A percentile compares a stretch with the other conserved stretches of the same genome.
These are phyloP conservation scores for Pisolithus marmoratus DNA, from an alignment of 768 basidiomycete species.

Conservation along the genomic window DNA sequence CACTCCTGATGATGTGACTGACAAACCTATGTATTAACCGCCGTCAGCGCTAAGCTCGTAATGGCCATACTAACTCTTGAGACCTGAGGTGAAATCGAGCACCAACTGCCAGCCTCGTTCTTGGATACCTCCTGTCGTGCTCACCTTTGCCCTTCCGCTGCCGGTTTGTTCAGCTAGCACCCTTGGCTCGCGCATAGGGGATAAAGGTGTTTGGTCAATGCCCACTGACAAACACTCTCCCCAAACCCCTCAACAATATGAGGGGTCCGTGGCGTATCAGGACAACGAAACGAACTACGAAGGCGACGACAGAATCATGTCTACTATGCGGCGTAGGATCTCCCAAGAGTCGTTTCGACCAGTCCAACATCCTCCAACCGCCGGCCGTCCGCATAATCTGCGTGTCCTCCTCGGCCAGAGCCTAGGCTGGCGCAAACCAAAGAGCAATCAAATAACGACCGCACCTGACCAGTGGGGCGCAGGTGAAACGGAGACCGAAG, in stretches of 20 bases:
- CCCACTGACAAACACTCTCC: not conserved
- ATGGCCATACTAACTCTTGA: too few species aligned
- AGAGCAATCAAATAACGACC: slow-evolving; percentile 51
- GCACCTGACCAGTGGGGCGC: slow-evolving; percentile 53
- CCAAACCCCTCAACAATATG: slow-evolving; percentile 1
- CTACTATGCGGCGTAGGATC: slow-evolving; percentile 18
- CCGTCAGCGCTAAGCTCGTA: too few species aligned
- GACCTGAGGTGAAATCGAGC: too few species aligned
- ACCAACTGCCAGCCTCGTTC: too few species aligned
- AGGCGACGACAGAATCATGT: slow-evolving; percentile 9
- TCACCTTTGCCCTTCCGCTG: too few species aligned
- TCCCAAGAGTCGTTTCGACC: slow-evolving; percentile 13
- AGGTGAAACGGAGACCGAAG: slow-evolving; percentile 76
- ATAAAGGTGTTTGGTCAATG: not conserved
- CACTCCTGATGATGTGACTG: too few species aligned
- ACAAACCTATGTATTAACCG: too few species aligned
- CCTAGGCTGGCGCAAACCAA: slow-evolving; percentile 31
- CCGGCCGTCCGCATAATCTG: slow-evolving; percentile 14
- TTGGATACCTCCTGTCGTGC: too few species aligned
- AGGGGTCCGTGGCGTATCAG: not conserved
- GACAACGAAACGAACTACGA: slow-evolving; percentile 3
- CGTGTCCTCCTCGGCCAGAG: slow-evolving; percentile 22
- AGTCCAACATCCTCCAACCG: slow-evolving; percentile 7
- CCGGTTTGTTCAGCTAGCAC: not conserved
- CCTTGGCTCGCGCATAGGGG: not conserved